Percentiles rank a stretch among this genome's conserved stretches.
Conservation (phyloP, 305 asterid species). For the Ajuga reptans region DNA sequence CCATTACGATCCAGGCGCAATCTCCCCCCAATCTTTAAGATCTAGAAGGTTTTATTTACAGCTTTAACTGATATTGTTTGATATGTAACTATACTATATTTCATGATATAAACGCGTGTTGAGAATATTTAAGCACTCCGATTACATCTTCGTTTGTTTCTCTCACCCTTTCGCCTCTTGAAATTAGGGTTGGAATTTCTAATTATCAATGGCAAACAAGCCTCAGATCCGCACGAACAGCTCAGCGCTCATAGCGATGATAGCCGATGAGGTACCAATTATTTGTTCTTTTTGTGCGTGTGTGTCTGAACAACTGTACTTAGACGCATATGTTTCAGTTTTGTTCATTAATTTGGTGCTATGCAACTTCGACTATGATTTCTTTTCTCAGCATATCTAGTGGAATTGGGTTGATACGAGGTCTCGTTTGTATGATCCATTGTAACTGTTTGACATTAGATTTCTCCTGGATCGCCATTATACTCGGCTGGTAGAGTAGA, state of each 20-base stretch:
- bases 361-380: not conserved
- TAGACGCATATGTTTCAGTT: not conserved
- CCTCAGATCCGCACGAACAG: conserved; percentile 67
- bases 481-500: not conserved
- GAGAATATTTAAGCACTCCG: not conserved
- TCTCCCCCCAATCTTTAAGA: not conserved
- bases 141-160: conserved; percentile 6
- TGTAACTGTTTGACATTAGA: not conserved
- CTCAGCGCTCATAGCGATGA: conserved; percentile 94
- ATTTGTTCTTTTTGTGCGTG: not conserved
- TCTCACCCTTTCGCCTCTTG: not conserved
- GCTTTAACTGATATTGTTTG: too few relatives aligned
- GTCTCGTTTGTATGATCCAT: not conserved
- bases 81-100: too few relatives aligned
- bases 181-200: conserved; percentile 15
- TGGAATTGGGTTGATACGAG: not conserved
- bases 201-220: conserved; percentile 64
- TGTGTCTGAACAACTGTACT: not conserved
- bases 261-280: conserved; percentile 78
- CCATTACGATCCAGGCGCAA: too few relatives aligned
- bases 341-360: not conserved
- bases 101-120: not conserved
- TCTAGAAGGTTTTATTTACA: not conserved
- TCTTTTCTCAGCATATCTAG: not conserved
- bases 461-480: not conserved